Base-by-base conservation (phyloP, 495 filamentous ascomycete species). In the Eremomyces bilateralis region DNA sequence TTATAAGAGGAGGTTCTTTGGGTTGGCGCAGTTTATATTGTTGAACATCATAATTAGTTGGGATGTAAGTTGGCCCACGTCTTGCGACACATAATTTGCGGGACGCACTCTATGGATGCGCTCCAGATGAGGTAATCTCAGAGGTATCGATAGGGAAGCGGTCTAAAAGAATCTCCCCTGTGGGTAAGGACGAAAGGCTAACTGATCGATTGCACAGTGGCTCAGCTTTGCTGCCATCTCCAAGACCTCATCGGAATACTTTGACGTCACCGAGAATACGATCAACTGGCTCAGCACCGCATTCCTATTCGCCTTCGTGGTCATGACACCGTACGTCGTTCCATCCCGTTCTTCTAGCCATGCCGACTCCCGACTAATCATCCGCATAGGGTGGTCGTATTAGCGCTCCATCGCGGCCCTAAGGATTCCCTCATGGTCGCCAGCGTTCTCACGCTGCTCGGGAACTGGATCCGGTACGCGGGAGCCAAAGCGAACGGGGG, bases 401-500 rank as follows among this genome's bases (percentile, higher is more conserved):
- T 73, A 52, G 71, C 71, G 29, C 64, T 97, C 31, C 76, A 93
- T 51, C 65, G 60, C 16, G 73, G 76, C 4, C 80, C 84, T 8
- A 88, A 78, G 53, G 63, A 58, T 15, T 71, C 80, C 35, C 82
- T 95, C 49, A 58, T 91, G 29, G 61, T 51, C 25, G 64, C 80
- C 2, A 75, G 80, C 11, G 47, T 69, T 3, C 64, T 97, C 13
- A 59, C 81, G 12, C 62, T 95, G 1, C 44, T 71, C 1, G 88
- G 85, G 1, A 93, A 90, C 57, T 93, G 85, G 82, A 71, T 97
- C 44, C 76, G 88, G 39, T 93, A 85, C 58, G 80, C 65, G 1
- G 82, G 81, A 38, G 73, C 79, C 3, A 63, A 64, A 43, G 60
- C 67, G 1, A 54, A 58, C 21, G 57, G 56, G 10, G 69, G 67